Evolutionary conservation across 352 stramenopile species (phyloP), one percentile per base, ranked within the genome.

Genomic region (Phytophthora megakarya): DNA sequence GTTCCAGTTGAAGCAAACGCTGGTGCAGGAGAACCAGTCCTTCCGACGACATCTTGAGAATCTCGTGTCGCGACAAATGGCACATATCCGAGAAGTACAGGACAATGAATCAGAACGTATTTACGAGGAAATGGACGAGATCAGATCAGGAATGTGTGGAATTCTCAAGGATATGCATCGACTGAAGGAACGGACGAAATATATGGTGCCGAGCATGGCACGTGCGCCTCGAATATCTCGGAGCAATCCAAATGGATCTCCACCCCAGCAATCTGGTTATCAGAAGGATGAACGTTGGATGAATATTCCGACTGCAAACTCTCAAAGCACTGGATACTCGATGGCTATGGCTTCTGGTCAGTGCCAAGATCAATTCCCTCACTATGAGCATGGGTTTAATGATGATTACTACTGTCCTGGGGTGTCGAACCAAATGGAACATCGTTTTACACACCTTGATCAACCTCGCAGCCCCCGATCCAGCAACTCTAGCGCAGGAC

Each of bases 101-200:
- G 71, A 81, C 18, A 80, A 79, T 25, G 81, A 86, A 23, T 64
- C 72, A 35, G 80, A 84, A 48, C 79, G 73, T 0, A 57, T 90
- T 35, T 66, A 79, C 25, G 73, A 85, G 21, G 81, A 90, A 60
- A 73, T 89, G 75, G 78, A 88, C 55, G 78, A 84, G 13, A 70
- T 90, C 23, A 76, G 80, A 22, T 86, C 81, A 2, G 80, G 84
- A 22, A 84, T 89, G 72, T 86, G 78, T 28, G 76, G 77, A 18
- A 72, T 89, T 47, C 58, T 89, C 6, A 88, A 85, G 35, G 81
- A 90, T 40, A 77, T 89, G 53, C 81, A 90, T 60, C 54, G 80
- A 44, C 58, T 89, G 10, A 90, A 90, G 49, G 81, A 90, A 49
- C 71, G 81, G 9, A 88, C 81, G 30, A 87, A 88, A 61, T 86